Base-by-base conservation (phyloP, 2,329 filamentous ascomycete genomes). In the Teratosphaeriaceae sp. region DNA sequence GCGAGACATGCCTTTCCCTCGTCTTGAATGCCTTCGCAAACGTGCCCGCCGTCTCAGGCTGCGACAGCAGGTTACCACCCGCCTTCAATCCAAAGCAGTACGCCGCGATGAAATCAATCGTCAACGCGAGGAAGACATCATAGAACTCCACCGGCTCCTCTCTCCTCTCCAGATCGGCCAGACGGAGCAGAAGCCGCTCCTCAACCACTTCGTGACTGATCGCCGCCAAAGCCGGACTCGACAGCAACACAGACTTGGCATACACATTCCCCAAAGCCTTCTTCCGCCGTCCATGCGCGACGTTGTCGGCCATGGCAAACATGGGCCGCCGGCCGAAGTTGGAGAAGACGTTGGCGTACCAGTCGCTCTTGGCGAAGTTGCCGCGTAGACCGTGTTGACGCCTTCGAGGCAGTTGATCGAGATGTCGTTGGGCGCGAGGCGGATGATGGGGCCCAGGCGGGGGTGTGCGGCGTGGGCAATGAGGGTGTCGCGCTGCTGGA, bases 261-360 rank as follows among this genome's bases (percentile, higher is more conserved):
- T 89, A 90, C 38, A 85, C 75, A 53, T 86, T 80, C 29, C 84
- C 83, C 30, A 90, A 64, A 75, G 87, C 82, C 23, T 83, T 76
- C 61, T 88, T 88, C 26, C 84, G 72, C 11, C 67, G 63, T 0
- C 82, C 80, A 61, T 90, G 85, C 9, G 74, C 63, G 43, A 75
- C 79, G 31, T 74, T 75, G 23, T 69, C 62, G 3, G 70, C 67
- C 21, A 79, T 79, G 2, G 82, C 83, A 64, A 90, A 88, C 74
- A 84, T 83, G 58, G 81, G 80, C 35, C 73, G 67, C 3, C 19
- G 38, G 6, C 40, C 82, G 56, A 81, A 84, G 44, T 81, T 82
- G 23, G 75, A 69, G 65, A 87, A 87, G 56, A 81, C 83, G 44
- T 81, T 82, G 23, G 75, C 69, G 65, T 87, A 87, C 81, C 82